Percentiles rank a stretch among this genome's conserved stretches.
Evolutionary conservation across 2,329 filamentous ascomycete species (phyloP).

Genomic region (Blastomyces parvus): DNA sequence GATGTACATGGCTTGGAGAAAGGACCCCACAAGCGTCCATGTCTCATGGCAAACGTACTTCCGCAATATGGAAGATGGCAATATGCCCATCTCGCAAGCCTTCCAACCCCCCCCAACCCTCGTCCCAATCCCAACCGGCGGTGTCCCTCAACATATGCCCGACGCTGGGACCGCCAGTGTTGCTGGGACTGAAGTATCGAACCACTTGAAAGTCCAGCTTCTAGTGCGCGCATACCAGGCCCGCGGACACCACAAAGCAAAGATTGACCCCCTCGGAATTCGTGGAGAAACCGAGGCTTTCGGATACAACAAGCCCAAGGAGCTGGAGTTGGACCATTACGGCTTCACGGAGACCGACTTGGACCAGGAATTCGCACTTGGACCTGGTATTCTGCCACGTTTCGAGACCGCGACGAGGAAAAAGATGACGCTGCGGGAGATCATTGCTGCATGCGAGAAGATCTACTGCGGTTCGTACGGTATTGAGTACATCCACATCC

Average conservation of each 20-base stretch:
- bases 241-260: conserved; percentile 94
- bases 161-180: conserved; percentile 56
- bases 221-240: conserved; percentile 96
- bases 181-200: conserved; percentile 73
- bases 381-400: conserved; percentile 86
- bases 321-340: conserved; percentile 88
- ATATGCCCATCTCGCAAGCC: conserved; percentile 94
- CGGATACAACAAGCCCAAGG: conserved; percentile 79
- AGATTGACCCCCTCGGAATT: conserved; percentile 92
- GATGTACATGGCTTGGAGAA: conserved; percentile 98
- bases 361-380: conserved; percentile 81
- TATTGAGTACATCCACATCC: conserved; percentile 98
- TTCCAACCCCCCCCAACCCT: conserved; percentile 93
- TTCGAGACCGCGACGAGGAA: conserved; percentile 82
- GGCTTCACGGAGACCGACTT: conserved; percentile 91
- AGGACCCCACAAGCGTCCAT: conserved; percentile 86
- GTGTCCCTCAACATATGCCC: conserved; percentile 63
- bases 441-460: conserved; percentile 83
- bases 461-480: conserved; percentile 98
- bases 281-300: conserved; percentile 75
- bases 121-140: conserved; percentile 69
- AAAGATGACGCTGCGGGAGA: conserved; percentile 95
- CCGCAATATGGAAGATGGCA: conserved; percentile 96
- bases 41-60: conserved; percentile 99
- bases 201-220: conserved; percentile 96